These are phyloP conservation scores for Aureobasidium sp. DNA, from an alignment of 2,329 filamentous ascomycete genomes.

Conservation along the genomic window DNA sequence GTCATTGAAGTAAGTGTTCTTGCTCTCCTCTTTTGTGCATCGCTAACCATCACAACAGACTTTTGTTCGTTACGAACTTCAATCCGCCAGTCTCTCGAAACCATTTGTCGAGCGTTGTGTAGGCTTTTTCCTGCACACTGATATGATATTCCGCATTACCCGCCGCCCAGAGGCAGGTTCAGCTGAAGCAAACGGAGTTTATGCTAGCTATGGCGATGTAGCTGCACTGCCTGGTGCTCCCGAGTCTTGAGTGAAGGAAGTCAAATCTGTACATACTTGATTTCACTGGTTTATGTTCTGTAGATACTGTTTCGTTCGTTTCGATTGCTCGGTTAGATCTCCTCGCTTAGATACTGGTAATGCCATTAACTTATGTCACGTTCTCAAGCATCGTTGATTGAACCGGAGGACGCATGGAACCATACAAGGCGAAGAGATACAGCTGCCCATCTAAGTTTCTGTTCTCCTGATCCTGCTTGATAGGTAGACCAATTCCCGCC, in stretches of 20 bases:
- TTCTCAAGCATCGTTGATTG: too few species aligned
- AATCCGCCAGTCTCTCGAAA: conserved; percentile 28
- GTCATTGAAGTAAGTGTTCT: conserved; percentile 26
- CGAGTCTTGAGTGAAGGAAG: conserved; percentile 7
- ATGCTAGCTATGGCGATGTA: conserved; percentile 14
- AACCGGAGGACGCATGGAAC: too few species aligned
- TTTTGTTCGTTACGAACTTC: conserved; percentile 28
- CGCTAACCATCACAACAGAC: conserved; percentile 17
- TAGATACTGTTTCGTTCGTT: not conserved
- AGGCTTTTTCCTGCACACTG: conserved; percentile 29
- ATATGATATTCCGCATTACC: conserved; percentile 30
- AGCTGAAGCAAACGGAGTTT: not conserved
- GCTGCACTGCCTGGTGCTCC: conserved; percentile 20
- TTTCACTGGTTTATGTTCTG: not conserved
- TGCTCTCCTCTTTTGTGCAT: not conserved
- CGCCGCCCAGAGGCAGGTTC: conserved; percentile 18
- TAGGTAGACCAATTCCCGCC: too few species aligned
- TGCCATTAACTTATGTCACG: not conserved
- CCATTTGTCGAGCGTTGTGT: conserved; percentile 29
- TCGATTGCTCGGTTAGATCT: not conserved
- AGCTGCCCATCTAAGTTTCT: too few species aligned
- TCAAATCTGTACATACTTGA: not conserved
- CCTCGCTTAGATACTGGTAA: not conserved
- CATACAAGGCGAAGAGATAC: too few species aligned
- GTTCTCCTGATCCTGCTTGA: too few species aligned